Conservation (phyloP, 1,284 basidiomycete genomes). For the Heimioporus retisporus region DNA sequence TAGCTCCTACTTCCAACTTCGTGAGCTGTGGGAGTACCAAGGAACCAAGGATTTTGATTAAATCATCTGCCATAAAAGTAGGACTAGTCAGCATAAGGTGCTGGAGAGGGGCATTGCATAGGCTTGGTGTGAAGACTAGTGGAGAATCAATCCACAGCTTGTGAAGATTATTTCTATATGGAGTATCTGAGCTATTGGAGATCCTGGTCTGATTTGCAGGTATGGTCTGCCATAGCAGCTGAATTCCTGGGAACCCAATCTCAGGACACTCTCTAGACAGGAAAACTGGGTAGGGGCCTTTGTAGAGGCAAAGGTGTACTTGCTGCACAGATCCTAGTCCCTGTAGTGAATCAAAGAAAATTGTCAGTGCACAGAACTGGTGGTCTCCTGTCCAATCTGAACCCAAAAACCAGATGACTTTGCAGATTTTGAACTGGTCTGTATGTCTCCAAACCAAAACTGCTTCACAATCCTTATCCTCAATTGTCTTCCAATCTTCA, state of each 20-base stretch:
- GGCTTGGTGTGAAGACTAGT: background rate
- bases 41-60: background rate
- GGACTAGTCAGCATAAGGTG: too few species aligned
- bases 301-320: slow-evolving; percentile 9
- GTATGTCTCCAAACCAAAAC: slow-evolving; percentile 16
- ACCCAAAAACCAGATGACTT: slow-evolving; percentile 7
- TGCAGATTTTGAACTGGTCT: slow-evolving; percentile 2
- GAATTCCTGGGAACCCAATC: slow-evolving; percentile 8
- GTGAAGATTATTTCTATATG: background rate
- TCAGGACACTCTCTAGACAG: slow-evolving; percentile 7
- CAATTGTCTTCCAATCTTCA: slow-evolving; percentile 2
- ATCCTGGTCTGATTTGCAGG: background rate
- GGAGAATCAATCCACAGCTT: background rate
- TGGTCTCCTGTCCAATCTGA: slow-evolving; percentile 4
- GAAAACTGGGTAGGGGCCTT: background rate
- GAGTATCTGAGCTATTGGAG: background rate
- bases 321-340: slow-evolving; percentile 3
- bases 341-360: slow-evolving; percentile 13
- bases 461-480: slow-evolving; percentile 10
- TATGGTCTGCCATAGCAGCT: background rate
- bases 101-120: too few species aligned
- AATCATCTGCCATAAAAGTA: background rate
- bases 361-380: slow-evolving; percentile 9
- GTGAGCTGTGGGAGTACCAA: background rate
- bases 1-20: background rate